Percentiles rank a stretch among this genome's conserved stretches.
These are phyloP conservation scores for Candida krabiensis DNA, from an alignment of 805 yeast species.

Conservation along the genomic window DNA sequence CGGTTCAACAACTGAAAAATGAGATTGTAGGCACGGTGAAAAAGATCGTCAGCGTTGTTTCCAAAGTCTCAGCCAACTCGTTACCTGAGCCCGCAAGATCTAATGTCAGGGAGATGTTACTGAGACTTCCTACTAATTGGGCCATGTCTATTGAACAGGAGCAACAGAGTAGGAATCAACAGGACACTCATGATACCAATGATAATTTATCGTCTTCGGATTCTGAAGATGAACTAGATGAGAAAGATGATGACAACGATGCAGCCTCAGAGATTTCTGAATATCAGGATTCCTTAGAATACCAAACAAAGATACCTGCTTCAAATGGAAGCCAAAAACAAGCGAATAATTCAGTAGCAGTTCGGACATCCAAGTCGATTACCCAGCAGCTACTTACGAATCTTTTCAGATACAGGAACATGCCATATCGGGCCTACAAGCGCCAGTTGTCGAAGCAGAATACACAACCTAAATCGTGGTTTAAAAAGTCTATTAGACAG, in stretches of 20 bases:
- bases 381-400: conserved; percentile 30
- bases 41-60: conserved; percentile 81
- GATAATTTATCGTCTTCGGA: conserved; percentile 4
- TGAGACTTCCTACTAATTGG: conserved; percentile 76
- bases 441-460: not conserved
- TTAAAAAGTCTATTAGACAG: conserved; percentile 26
- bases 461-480: conserved; percentile 21
- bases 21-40: conserved; percentile 89
- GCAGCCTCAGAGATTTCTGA: conserved; percentile 12
- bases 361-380: conserved; percentile 11
- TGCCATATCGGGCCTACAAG: conserved; percentile 4
- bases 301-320: conserved; percentile 10
- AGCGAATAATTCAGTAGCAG: not conserved
- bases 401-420: conserved; percentile 26
- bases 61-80: conserved; percentile 78
- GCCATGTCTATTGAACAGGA: conserved; percentile 38
- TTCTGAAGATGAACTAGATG: conserved; percentile 16
- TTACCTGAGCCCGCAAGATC: conserved; percentile 77
- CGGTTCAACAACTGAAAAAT: conserved; percentile 55
- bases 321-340: conserved; percentile 12
- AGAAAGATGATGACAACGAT: conserved; percentile 33
- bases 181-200: conserved; percentile 10
- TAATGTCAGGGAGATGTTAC: conserved; percentile 74
- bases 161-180: conserved; percentile 14
- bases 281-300: conserved; percentile 22